Conservation (phyloP, 805 yeast genomes). For the Wickerhamiella vanderwaltii region DNA sequence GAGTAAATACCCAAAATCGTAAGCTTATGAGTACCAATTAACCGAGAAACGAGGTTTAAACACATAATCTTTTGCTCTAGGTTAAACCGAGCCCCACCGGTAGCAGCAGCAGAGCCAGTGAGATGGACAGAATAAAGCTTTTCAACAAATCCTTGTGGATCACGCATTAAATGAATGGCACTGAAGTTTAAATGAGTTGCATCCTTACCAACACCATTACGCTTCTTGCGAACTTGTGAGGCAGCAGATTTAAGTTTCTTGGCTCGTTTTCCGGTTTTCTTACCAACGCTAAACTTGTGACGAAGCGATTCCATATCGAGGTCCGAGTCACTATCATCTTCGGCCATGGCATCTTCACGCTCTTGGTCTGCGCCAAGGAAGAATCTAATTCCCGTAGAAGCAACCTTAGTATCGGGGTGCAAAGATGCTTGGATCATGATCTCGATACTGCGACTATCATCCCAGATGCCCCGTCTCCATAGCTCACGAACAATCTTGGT, state of each 20-base stretch:
- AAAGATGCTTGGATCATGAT: constrained; percentile 92
- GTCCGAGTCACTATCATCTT: constrained; percentile 56
- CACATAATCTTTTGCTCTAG: constrained; percentile 82
- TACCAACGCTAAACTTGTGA: constrained; percentile 75
- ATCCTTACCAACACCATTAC: constrained; percentile 36
- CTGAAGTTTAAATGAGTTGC: constrained; percentile 76
- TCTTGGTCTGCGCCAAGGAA: constrained; percentile 93
- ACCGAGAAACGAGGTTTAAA: constrained; percentile 74
- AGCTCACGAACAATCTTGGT: constrained; percentile 86
- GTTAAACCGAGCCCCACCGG: constrained; percentile 56
- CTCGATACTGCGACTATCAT: constrained; percentile 92
- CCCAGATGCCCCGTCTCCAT: constrained; percentile 98
- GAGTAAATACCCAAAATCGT: constrained; percentile 84
- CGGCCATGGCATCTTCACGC: constrained; percentile 73
- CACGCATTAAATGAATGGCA: constrained; percentile 86
- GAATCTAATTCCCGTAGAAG: constrained; percentile 79
- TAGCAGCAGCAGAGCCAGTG: constrained; percentile 19
- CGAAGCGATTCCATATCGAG: constrained; percentile 57
- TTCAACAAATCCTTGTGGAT: constrained; percentile 97
- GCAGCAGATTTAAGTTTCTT: constrained; percentile 69
- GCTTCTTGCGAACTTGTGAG: constrained; percentile 47
- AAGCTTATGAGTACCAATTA: constrained; percentile 90
- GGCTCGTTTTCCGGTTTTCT: constrained; percentile 67
- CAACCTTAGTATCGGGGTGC: constrained; percentile 76
- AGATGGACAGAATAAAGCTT: constrained; percentile 60